Conservation (phyloP, 2,329 filamentous ascomycete species). For the Trichoderma arundinaceum region DNA sequence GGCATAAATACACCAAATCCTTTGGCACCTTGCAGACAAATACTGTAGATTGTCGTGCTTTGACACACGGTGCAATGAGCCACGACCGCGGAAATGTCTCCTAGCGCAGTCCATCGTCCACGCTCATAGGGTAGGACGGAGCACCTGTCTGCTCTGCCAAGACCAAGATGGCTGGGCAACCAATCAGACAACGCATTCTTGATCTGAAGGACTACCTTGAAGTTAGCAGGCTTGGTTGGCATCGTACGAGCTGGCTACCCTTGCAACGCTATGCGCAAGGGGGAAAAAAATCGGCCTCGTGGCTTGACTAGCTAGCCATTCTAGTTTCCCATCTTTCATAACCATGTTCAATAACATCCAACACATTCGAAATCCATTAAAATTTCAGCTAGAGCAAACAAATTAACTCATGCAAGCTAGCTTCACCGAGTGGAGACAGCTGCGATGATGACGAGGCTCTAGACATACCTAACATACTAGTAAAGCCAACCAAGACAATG, state of each 20-base stretch:
- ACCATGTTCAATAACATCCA: not conserved
- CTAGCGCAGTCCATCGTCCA: no score
- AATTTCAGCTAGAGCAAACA: not conserved
- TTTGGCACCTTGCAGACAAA: no score
- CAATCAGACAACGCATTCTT: no score
- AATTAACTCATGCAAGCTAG: not conserved
- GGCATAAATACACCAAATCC: no score
- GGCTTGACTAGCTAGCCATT: not conserved
- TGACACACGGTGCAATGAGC: no score
- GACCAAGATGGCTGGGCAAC: not conserved
- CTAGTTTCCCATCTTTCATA: not conserved
- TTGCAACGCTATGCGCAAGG: not conserved
- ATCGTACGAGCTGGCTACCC: not conserved
- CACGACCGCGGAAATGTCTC: no score
- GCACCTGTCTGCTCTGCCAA: not conserved
- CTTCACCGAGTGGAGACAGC: conserved; percentile 11
- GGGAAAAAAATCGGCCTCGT: not conserved
- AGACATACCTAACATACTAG: not conserved
- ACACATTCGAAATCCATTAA: not conserved
- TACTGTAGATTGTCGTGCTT: no score
- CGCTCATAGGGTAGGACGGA: no score
- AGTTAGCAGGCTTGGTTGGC: not conserved
- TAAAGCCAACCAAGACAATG: not conserved
- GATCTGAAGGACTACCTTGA: not conserved
- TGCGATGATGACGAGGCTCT: not conserved